These are phyloP conservation scores for Rhodotorula glutinis DNA, from an alignment of 1,284 basidiomycete genomes.

Conservation along the genomic window DNA sequence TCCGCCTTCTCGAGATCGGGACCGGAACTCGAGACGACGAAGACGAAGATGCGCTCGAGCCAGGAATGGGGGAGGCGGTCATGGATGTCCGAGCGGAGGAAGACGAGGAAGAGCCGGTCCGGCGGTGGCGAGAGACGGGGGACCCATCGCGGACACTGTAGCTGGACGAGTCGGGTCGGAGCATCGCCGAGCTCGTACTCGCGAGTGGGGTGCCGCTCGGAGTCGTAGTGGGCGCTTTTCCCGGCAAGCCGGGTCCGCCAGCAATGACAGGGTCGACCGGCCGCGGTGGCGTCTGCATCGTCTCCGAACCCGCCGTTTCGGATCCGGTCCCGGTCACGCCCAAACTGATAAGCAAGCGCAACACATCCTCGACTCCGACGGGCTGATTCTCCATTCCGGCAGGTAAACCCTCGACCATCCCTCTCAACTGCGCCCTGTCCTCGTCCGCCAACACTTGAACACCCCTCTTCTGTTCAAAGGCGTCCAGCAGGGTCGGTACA, in stretches of 20 bases:
- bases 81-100: neutral
- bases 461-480: slow-evolving; percentile 24
- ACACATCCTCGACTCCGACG: slow-evolving; percentile 28
- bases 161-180: slow-evolving; percentile 3
- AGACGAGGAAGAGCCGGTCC: neutral
- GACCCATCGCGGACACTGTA: slow-evolving; percentile 9
- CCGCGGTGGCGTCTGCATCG: neutral
- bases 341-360: slow-evolving; percentile 16
- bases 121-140: slow-evolving; percentile 9
- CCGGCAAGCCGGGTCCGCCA: neutral
- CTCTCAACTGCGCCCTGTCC: slow-evolving; percentile 14
- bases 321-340: slow-evolving; percentile 2
- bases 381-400: slow-evolving; percentile 11
- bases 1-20: neutral
- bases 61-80: neutral
- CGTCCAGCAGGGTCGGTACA: slow-evolving; percentile 25
- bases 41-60: neutral
- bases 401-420: slow-evolving; percentile 6
- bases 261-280: neutral
- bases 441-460: slow-evolving; percentile 21
- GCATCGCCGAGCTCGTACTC: slow-evolving; percentile 1
- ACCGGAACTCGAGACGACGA: neutral
- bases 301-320: too few species aligned
- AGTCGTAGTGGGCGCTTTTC: neutral
- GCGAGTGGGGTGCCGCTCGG: neutral